A percentile compares a stretch with the other conserved stretches of the same genome.
Evolutionary conservation across 208 protist genomes (phyloP).

Genomic region (Angomonas ambiguus): DNA sequence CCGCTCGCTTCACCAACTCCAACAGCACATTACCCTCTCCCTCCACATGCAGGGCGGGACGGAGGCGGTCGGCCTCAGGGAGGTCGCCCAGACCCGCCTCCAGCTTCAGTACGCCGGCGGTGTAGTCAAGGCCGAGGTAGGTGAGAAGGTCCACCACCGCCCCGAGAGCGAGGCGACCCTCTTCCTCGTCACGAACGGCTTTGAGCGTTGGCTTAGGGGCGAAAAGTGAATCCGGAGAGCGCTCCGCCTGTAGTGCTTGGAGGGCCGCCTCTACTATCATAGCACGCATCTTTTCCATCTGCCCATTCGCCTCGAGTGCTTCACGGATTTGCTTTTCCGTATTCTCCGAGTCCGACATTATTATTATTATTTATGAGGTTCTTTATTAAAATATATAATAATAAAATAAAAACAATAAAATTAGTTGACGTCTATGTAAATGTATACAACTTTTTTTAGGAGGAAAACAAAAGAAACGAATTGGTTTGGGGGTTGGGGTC

Average conservation of each 20-base stretch:
- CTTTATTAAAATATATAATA: neutral
- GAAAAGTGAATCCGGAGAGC: slow-evolving; percentile 32
- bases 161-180: slow-evolving; percentile 41
- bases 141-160: slow-evolving; percentile 64
- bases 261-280: slow-evolving; percentile 86
- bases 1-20: neutral
- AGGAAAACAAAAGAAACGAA: no score
- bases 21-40: neutral
- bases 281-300: slow-evolving; percentile 81
- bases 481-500: no score
- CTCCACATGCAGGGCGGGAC: neutral
- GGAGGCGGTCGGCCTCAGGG: neutral
- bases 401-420: neutral
- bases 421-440: no score
- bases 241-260: slow-evolving; percentile 20
- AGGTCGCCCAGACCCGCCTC: slow-evolving; percentile 48
- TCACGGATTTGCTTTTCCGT: slow-evolving; percentile 71
- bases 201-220: slow-evolving; percentile 29
- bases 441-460: no score
- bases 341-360: slow-evolving; percentile 20
- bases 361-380: neutral
- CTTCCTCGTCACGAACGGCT: slow-evolving; percentile 27
- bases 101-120: slow-evolving; percentile 62
- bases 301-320: slow-evolving; percentile 62
- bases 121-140: slow-evolving; percentile 75